Percentiles rank a stretch among this genome's conserved stretches.
phyloP scores from a whole-genome alignment of 2,329 filamentous ascomycete genomes.

The Stachybotrys chlorohalonatus region DNA sequence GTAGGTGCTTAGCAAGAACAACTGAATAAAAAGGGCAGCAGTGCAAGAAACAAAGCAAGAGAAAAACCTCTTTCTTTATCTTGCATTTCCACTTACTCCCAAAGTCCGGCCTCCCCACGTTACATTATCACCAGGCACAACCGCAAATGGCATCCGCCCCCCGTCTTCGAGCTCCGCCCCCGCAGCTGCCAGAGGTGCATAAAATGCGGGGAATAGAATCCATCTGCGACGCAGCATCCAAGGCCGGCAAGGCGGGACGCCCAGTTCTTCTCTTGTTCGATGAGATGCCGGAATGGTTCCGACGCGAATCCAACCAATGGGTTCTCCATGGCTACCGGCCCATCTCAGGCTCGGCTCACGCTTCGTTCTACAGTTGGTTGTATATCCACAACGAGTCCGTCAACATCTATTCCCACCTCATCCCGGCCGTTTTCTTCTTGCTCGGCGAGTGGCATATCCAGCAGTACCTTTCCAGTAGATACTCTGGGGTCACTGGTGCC shows the following conservation, averaged over 20 bases:
- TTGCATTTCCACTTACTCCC: constrained; percentile 2
- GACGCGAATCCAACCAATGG: constrained; percentile 7
- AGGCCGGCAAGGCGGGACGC: constrained; percentile 6
- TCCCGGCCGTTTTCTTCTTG: constrained; percentile 28
- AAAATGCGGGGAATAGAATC: constrained; percentile 7
- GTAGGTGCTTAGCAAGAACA: not conserved
- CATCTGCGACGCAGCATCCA: constrained; percentile 1
- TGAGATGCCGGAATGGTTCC: constrained; percentile 14
- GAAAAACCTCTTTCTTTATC: not conserved
- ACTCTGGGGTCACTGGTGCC: constrained; percentile 7
- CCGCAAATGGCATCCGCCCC: constrained; percentile 6
- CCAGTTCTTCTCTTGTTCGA: constrained; percentile 11
- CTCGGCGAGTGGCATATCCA: constrained; percentile 16
- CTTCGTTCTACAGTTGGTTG: constrained; percentile 27
- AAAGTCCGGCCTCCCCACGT: constrained; percentile 2
- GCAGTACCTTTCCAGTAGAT: constrained; percentile 9
- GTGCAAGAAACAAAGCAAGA: not conserved
- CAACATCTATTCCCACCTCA: constrained; percentile 26
- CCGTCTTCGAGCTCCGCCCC: constrained; percentile 6
- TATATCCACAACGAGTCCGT: constrained; percentile 26
- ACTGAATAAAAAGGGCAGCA: not conserved
- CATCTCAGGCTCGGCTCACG: constrained; percentile 22
- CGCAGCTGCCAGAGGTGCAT: constrained; percentile 5
- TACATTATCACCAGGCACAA: constrained; percentile 2
- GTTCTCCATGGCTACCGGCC: constrained; percentile 26